Percentiles rank a stretch among this genome's conserved stretches.
These are phyloP conservation scores for Candida vartiovaarae DNA, from an alignment of 805 yeast species.

Conservation along the genomic window DNA sequence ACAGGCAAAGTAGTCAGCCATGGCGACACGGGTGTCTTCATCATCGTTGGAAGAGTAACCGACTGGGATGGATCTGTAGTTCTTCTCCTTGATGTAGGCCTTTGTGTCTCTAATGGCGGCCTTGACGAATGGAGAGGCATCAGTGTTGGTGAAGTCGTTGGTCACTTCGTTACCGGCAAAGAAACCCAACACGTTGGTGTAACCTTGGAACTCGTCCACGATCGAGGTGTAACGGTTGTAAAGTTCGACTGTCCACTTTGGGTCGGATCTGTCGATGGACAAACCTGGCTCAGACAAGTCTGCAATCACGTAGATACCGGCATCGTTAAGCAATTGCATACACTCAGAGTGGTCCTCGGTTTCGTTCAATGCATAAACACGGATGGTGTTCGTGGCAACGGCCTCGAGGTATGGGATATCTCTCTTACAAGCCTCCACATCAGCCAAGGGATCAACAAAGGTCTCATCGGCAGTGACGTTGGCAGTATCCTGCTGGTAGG, in stretches of 20 bases:
- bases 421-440: constrained; percentile 53
- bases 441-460: constrained; percentile 68
- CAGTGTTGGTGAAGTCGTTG: constrained; percentile 57
- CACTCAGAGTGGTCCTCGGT: constrained; percentile 59
- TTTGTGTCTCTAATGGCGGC: constrained; percentile 79
- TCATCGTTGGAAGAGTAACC: constrained; percentile 84
- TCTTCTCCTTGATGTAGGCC: constrained; percentile 51
- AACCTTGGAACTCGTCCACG: constrained; percentile 60
- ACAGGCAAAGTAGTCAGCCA: constrained; percentile 74
- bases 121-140: constrained; percentile 74
- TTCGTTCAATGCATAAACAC: constrained; percentile 72
- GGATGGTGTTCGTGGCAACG: constrained; percentile 59
- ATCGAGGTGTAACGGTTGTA: constrained; percentile 63
- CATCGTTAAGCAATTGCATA: constrained; percentile 58
- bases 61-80: constrained; percentile 66
- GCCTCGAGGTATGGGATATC: constrained; percentile 65
- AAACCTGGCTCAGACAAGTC: constrained; percentile 64
- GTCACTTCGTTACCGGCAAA: constrained; percentile 86
- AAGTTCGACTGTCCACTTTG: constrained; percentile 57
- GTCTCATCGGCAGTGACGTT: constrained; percentile 36
- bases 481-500: constrained; percentile 67
- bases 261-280: constrained; percentile 56
- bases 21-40: constrained; percentile 50
- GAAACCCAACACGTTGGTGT: constrained; percentile 72
- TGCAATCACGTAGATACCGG: constrained; percentile 76